Base-by-base conservation (phyloP, 1,284 basidiomycete genomes). In the Schizophyllum amplum region DNA sequence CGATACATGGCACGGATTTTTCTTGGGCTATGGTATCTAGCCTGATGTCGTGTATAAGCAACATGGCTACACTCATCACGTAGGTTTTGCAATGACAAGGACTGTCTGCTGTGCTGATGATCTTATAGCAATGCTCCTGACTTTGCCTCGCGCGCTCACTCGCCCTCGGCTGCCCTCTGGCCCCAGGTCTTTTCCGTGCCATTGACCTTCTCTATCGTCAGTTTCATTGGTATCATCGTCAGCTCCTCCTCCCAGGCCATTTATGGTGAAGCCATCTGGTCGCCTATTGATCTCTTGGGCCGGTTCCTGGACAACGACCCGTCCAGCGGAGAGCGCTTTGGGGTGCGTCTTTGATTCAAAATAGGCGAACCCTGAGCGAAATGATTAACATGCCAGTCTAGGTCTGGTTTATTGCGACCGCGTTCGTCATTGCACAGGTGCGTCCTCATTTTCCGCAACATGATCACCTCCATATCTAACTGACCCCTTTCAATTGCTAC, bases 171-270 rank as follows among this genome's bases (percentile, higher is more conserved):
- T 23, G 87, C 87, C 5, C 71, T 88, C 23, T 79, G 79, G 68
- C 87, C 90, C 21, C 90, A 92, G 68, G 72, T 86, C 54, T 70
- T 90, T 60, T 79, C 88, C 0, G 79, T 93, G 42, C 92, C 92
- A 0, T 62, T 92, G 50, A 81, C 83, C 0, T 92, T 92, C 70
- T 83, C 82, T 26, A 70, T 93, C 60, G 88, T 91, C 58, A 86
- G 84, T 62, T 87, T 94, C 73, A 77, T 94, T 58, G 92, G 91
- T 5, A 89, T 94, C 67, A 84, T 92, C 53, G 90, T 94, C 62
- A 86, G 86, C 53, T 90, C 87, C 1, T 86, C 86, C 5, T 87
- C 86, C n/a, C 75, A 82, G 58, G 79, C 84, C 17, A 86, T 93
- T 62, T 93, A 87, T 64, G 88, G 87, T 22, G 80, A 84, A 62